Evolutionary conservation across 192 early-diverging fungal species (phyloP).

Genomic region (Backusella luteola): DNA sequence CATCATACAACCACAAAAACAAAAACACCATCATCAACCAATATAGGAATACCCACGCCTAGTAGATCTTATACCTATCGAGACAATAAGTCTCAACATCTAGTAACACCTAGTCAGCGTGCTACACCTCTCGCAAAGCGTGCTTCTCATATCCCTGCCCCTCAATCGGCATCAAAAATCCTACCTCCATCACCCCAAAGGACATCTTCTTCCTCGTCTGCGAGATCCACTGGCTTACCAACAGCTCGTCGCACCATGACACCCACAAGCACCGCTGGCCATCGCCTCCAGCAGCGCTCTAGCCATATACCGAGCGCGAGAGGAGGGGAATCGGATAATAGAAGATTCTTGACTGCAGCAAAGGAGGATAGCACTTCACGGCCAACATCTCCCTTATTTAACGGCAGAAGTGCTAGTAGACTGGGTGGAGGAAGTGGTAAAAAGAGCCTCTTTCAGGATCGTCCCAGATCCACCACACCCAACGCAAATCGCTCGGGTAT

Average conservation of each 20-base stretch:
- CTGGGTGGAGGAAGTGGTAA: not conserved
- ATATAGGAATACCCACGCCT: constrained; percentile 16
- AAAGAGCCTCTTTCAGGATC: not conserved
- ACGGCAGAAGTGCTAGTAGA: not conserved
- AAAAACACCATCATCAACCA: not conserved
- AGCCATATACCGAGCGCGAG: constrained; percentile 26
- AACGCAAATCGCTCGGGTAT: not conserved
- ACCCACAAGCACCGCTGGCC: not conserved
- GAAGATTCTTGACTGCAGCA: not conserved
- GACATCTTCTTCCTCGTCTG: constrained; percentile 5
- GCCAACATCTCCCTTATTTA: not conserved
- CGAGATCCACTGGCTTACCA: constrained; percentile 1
- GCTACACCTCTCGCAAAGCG: constrained; percentile 12
- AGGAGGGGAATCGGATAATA: not conserved
- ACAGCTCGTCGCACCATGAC: not conserved
- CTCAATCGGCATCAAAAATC: not conserved
- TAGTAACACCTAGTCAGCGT: not conserved
- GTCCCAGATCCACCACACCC: not conserved
- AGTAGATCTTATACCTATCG: constrained; percentile 9
- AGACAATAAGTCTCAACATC: not conserved
- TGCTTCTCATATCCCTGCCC: constrained; percentile 36
- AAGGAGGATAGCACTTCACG: not conserved
- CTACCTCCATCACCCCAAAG: constrained; percentile 7
- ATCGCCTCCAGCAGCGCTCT: constrained; percentile 10
- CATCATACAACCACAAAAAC: not conserved